Base-by-base conservation (phyloP, 1,139 yeast species). In the Protomyces macrosporus region DNA sequence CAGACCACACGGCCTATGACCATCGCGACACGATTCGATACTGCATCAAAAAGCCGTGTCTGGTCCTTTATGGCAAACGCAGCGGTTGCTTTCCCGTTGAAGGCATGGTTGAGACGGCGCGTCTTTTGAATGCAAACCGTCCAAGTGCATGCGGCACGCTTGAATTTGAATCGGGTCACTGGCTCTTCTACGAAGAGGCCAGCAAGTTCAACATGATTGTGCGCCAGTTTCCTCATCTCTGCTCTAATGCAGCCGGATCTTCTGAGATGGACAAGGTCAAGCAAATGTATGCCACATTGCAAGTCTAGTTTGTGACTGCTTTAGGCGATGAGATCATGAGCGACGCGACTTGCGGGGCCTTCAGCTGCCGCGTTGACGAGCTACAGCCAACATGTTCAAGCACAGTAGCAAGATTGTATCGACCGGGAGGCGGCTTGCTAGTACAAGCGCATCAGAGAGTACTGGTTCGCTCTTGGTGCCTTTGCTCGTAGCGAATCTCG, bases 181-280 rank as follows among this genome's bases (percentile, higher is more conserved):
- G 62, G 62, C 62, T 58, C 23, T 58, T 58, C 52, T 58, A 58
- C 48, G 62, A 58, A 23, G 62, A 58, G 32, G n/a, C 62, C 9
- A 52, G 30, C 45, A 45, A 50, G 35, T 58, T 58, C 62, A 58
- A 52, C 12, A 30, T 10, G 10, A 42, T 42, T 9, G 48, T 42
- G 32, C 16, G 48, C 9, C 48, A 42, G 48, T 42, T 42, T 4
- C 48, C 48, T 3, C 32, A 42, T 9, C 32, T 42, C 10, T 42
- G 48, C 48, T 30, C 48, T 4, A 36, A 36, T 12, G 3, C 9
- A 12, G n/a, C 48, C 6, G 32, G 12, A 14, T 14, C 23, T 1
- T 23, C 48, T 9, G 48, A 42, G 16, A 10, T 42, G 32, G 48
- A 42, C 10, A 14, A n/a, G 48, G 32, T 42, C 10, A 42, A 42